Evolutionary conservation across 441 rosid species (phyloP).

Genomic region (Populus hybrid): DNA sequence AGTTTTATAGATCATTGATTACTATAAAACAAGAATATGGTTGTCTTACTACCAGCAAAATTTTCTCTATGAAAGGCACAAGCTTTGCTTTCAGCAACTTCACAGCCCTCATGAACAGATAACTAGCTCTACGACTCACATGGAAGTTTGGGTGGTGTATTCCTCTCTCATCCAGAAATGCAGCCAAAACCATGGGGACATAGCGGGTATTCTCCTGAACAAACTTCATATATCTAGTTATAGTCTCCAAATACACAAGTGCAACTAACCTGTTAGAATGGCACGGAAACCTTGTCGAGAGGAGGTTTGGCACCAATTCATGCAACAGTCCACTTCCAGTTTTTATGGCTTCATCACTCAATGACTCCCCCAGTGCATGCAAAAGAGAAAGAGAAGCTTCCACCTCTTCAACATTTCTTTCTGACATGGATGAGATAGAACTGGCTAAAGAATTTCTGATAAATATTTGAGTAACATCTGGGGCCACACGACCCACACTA

Average conservation of each 20-base stretch:
- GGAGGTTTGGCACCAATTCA: slow-evolving; percentile 70
- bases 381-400: slow-evolving; percentile 95
- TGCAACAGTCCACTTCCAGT: slow-evolving; percentile 62
- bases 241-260: slow-evolving; percentile 73
- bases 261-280: slow-evolving; percentile 91
- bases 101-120: slow-evolving; percentile 87
- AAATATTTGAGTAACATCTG: slow-evolving; percentile 72
- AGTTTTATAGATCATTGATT: background rate
- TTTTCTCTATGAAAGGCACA: slow-evolving; percentile 77
- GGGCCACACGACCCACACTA: slow-evolving; percentile 81
- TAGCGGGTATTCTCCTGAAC: slow-evolving; percentile 64
- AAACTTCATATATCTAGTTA: slow-evolving; percentile 79
- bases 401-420: slow-evolving; percentile 82
- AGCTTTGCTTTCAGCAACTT: slow-evolving; percentile 80
- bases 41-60: slow-evolving; percentile 61
- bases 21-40: slow-evolving; percentile 1
- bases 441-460: slow-evolving; percentile 66
- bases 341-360: slow-evolving; percentile 71
- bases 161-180: slow-evolving; percentile 93
- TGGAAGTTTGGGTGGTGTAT: slow-evolving; percentile 76
- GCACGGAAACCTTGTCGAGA: slow-evolving; percentile 71
- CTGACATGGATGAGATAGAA: slow-evolving; percentile 57
- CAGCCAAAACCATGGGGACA: slow-evolving; percentile 68
- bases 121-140: slow-evolving; percentile 88
- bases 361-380: slow-evolving; percentile 82